Conservation (phyloP, 257 asterid genomes). For the Echium plantagineum region DNA sequence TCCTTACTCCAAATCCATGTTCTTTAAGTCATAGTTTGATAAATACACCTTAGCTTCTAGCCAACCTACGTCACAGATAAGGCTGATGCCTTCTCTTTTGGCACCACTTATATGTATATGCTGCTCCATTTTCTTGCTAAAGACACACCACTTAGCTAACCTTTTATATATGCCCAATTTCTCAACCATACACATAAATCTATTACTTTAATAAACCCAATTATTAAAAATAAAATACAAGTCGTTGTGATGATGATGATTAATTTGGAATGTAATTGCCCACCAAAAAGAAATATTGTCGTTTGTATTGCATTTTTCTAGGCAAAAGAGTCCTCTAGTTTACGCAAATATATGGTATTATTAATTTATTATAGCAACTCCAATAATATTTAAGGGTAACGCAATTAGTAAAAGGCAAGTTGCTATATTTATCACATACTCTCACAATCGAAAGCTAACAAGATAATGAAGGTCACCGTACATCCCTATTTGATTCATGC, state of each 20-base stretch:
- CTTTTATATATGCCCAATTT: background rate
- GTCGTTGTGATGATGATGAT: background rate
- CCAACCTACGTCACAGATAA: background rate
- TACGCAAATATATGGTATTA: background rate
- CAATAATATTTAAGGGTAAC: background rate
- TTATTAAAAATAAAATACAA: background rate
- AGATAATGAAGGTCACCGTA: background rate
- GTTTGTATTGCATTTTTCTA: background rate
- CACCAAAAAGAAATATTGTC: background rate
- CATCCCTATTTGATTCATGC: constrained; percentile 21
- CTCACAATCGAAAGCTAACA: background rate
- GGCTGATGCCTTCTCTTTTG: background rate
- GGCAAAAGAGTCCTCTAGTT: background rate
- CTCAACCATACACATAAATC: background rate
- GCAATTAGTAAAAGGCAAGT: background rate
- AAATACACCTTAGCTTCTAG: background rate
- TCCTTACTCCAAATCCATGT: background rate
- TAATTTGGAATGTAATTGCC: background rate
- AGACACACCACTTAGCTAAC: background rate
- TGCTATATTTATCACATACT: background rate
- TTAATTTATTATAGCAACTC: background rate
- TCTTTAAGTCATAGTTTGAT: background rate
- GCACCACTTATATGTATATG: background rate
- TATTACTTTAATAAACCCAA: background rate
- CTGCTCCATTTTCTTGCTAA: background rate